phyloP scores from a whole-genome alignment of 192 early-diverging fungal species.

The Coemansia sp. region DNA sequence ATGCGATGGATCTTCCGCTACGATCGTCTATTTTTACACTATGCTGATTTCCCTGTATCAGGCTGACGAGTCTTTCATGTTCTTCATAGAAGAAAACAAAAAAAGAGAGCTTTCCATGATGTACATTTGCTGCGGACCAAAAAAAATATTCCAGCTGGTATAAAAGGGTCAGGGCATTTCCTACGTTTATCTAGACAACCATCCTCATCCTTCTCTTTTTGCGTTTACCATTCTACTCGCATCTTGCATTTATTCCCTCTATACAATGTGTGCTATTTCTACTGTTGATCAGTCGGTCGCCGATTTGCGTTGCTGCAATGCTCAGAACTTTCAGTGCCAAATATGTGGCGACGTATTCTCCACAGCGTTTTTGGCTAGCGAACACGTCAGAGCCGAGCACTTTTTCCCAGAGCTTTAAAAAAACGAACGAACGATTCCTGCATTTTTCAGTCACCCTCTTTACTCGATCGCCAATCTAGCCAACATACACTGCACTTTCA shows the following conservation, averaged over 20 bases:
- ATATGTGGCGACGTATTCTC: slow-evolving; percentile 36
- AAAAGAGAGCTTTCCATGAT: background rate
- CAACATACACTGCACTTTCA: background rate
- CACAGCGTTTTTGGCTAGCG: slow-evolving; percentile 17
- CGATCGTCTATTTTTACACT: slow-evolving; percentile 7
- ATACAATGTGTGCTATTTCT: background rate
- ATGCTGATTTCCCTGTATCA: slow-evolving; percentile 7
- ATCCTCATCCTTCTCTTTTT: background rate
- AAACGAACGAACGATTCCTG: slow-evolving; percentile 2
- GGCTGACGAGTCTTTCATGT: background rate
- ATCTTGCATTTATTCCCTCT: background rate
- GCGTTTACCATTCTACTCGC: background rate
- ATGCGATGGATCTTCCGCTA: slow-evolving; percentile 4
- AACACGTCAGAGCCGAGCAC: slow-evolving; percentile 41
- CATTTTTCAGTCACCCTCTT: background rate
- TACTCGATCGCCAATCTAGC: background rate
- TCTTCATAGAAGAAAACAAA: slow-evolving; percentile 3
- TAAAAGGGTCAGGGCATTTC: background rate
- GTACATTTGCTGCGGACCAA: background rate
- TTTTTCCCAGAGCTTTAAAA: slow-evolving; percentile 46
- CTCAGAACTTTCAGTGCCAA: slow-evolving; percentile 17
- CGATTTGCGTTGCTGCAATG: slow-evolving; percentile 15
- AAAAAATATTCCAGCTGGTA: background rate
- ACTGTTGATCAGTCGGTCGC: background rate
- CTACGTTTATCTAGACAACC: background rate